Percentiles rank a stretch among this genome's conserved stretches.
Conservation (phyloP, 202 grass and related monocot species). For the Brachypodium distachyon region DNA sequence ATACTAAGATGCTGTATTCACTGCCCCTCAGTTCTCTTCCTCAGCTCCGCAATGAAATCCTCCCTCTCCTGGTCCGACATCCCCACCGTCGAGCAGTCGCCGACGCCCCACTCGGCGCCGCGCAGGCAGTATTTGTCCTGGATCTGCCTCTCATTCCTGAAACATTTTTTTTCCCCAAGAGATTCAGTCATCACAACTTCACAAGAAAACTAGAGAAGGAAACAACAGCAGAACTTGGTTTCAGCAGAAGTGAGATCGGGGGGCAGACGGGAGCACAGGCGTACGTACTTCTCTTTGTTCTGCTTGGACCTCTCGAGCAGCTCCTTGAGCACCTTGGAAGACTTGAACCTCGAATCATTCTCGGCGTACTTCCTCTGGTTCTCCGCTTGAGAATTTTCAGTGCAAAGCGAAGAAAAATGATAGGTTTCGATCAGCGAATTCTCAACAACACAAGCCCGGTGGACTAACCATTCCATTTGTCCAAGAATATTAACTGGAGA, state of each 20-base stretch:
- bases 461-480: conserved; percentile 77
- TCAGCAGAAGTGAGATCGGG: background rate
- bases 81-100: conserved; percentile 86
- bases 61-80: conserved; percentile 93
- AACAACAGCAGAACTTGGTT: background rate
- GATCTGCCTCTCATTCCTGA: conserved; percentile 63
- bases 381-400: conserved; percentile 32
- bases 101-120: conserved; percentile 90
- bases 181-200: too few species aligned
- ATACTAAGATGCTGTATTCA: background rate
- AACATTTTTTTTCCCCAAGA: background rate
- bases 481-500: too few species aligned
- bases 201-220: background rate
- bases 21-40: conserved; percentile 52
- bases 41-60: conserved; percentile 65
- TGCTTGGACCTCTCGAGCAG: conserved; percentile 74
- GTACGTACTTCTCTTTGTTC: conserved; percentile 71
- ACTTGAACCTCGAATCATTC: conserved; percentile 65
- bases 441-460: background rate
- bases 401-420: background rate
- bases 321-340: conserved; percentile 72
- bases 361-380: conserved; percentile 93
- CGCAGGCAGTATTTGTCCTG: conserved; percentile 95
- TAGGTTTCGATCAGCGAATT: conserved; percentile 2
- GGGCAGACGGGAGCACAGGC: background rate